Percentiles rank a stretch among this genome's conserved stretches.
phyloP scores from a whole-genome alignment of 495 filamentous ascomycete species.

The Hyaloscypha finlandica region DNA sequence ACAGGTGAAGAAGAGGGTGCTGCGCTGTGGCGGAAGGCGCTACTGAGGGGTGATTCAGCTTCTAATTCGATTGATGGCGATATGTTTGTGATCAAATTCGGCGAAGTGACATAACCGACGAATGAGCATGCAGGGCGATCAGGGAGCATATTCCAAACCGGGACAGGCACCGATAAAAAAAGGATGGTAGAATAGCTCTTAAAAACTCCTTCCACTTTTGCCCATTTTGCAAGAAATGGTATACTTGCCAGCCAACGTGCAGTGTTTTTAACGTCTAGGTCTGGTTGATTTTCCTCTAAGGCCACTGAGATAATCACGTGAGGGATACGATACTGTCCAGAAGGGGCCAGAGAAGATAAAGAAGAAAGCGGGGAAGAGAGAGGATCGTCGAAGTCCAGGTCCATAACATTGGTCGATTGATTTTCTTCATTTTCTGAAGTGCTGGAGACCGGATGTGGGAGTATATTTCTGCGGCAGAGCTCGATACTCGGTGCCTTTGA shows the following conservation, averaged over 20 bases:
- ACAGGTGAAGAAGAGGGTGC: too few relatives aligned
- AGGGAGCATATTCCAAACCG: not conserved
- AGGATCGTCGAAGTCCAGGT: too few relatives aligned
- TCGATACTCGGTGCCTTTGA: conserved; percentile 11
- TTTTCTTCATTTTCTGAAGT: too few relatives aligned
- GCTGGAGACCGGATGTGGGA: too few relatives aligned
- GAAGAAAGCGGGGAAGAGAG: too few relatives aligned
- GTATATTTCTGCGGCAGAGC: not conserved
- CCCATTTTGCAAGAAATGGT: conserved; percentile 51
- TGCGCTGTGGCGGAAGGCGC: too few relatives aligned
- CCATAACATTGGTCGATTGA: not conserved
- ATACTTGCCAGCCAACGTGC: conserved; percentile 48
- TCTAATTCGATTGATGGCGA: too few relatives aligned
- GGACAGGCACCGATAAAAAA: conserved; percentile 42
- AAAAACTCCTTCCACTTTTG: conserved; percentile 54
- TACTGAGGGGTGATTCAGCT: too few relatives aligned
- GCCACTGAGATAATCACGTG: conserved; percentile 56
- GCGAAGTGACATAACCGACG: not conserved
- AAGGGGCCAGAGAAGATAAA: too few relatives aligned
- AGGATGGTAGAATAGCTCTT: conserved; percentile 53
- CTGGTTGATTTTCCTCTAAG: conserved; percentile 51
- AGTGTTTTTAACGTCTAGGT: conserved; percentile 48
- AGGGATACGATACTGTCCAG: conserved; percentile 39
- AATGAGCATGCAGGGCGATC: not conserved
- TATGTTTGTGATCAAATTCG: too few relatives aligned